Conservation (phyloP, 2,329 filamentous ascomycete species). For the Cladosporium oxysporum region DNA sequence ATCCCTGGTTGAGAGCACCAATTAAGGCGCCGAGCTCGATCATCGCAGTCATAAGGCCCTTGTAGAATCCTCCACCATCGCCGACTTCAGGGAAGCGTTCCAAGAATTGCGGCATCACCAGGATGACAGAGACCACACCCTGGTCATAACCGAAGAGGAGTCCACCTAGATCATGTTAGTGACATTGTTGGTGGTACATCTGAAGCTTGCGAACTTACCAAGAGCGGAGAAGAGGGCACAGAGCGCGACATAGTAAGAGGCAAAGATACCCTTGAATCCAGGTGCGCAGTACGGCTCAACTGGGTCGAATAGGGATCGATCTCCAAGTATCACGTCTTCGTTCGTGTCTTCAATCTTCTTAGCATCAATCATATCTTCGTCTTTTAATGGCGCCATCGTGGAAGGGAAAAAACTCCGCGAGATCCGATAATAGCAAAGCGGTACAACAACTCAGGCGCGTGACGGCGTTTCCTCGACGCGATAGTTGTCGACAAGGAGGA, state of each 20-base stretch:
- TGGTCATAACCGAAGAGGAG: constrained; percentile 37
- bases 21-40: constrained; percentile 46
- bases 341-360: constrained; percentile 17
- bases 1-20: constrained; percentile 35
- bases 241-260: constrained; percentile 41
- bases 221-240: constrained; percentile 18
- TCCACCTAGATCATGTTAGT: constrained; percentile 12
- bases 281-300: constrained; percentile 32
- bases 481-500: background rate
- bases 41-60: constrained; percentile 48
- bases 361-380: constrained; percentile 17
- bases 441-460: background rate
- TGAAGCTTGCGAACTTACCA: background rate
- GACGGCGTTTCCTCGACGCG: background rate
- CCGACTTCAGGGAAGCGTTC: constrained; percentile 40
- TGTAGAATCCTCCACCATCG: constrained; percentile 36
- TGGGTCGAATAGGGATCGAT: constrained; percentile 7
- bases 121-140: constrained; percentile 42
- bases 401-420: background rate
- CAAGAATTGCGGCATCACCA: constrained; percentile 50
- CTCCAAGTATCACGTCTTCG: constrained; percentile 2
- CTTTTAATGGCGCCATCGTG: constrained; percentile 11
- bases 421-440: background rate
- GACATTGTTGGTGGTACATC: too few species aligned
- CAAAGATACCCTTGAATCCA: constrained; percentile 41